Evolutionary conservation across 1,139 yeast genomes (phyloP).

Genomic region (Geotrichum bryndzae): DNA sequence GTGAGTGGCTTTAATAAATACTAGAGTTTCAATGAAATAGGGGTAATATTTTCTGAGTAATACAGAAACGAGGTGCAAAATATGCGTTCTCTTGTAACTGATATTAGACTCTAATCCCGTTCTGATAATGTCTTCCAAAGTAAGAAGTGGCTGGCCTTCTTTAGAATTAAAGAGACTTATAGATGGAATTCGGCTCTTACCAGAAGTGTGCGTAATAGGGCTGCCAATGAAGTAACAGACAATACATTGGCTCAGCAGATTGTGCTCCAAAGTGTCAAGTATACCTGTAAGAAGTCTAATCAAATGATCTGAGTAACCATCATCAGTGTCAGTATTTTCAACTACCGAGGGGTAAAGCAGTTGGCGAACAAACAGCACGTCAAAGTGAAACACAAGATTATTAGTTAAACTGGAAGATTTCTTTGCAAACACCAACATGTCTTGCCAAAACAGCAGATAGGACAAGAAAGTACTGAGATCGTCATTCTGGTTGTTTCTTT

Average conservation of each 20-base stretch:
- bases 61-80: slow-evolving; percentile 26
- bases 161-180: slow-evolving; percentile 14
- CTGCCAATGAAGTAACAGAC: slow-evolving; percentile 25
- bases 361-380: slow-evolving; percentile 29
- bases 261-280: slow-evolving; percentile 27
- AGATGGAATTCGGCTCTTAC: slow-evolving; percentile 1
- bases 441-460: slow-evolving; percentile 34
- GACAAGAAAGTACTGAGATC: slow-evolving; percentile 24
- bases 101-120: slow-evolving; percentile 22
- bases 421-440: slow-evolving; percentile 24
- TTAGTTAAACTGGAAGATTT: slow-evolving; percentile 20
- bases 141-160: slow-evolving; percentile 20
- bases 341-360: slow-evolving; percentile 29
- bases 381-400: slow-evolving; percentile 27
- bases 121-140: slow-evolving; percentile 23
- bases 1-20: slow-evolving; percentile 9
- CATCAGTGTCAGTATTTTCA: slow-evolving; percentile 24
- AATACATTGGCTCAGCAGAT: slow-evolving; percentile 26
- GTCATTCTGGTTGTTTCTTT: background rate
- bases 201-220: slow-evolving; percentile 6
- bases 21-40: slow-evolving; percentile 20
- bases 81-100: slow-evolving; percentile 20
- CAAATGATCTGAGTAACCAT: slow-evolving; percentile 19
- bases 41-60: slow-evolving; percentile 29
- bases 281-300: slow-evolving; percentile 19